Evolutionary conservation across 2,329 filamentous ascomycete species (phyloP).

Genomic region (Scedosporium dehoogii): DNA sequence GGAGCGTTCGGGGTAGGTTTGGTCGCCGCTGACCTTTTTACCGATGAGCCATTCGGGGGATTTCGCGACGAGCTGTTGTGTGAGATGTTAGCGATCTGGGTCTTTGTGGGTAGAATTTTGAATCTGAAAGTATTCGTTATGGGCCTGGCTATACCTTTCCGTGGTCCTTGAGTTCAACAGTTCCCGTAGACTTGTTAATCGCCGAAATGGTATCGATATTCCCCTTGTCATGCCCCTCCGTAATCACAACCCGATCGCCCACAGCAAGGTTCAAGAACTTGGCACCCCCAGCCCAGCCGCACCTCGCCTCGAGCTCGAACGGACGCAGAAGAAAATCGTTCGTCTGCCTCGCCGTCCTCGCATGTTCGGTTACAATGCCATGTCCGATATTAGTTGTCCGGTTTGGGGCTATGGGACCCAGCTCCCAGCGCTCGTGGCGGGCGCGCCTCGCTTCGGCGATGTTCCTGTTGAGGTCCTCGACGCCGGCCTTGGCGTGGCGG

Average conservation of each 20-base stretch:
- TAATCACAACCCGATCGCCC: constrained; percentile 73
- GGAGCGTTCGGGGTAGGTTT: constrained; percentile 23
- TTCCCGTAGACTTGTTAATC: constrained; percentile 44
- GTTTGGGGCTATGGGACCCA: constrained; percentile 70
- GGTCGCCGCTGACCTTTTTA: constrained; percentile 21
- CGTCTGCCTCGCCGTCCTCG: constrained; percentile 11
- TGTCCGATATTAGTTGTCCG: constrained; percentile 57
- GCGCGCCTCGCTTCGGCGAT: constrained; percentile 33
- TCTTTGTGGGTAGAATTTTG: neutral
- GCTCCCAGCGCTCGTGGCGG: constrained; percentile 65
- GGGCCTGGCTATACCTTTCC: constrained; percentile 37
- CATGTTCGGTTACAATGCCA: constrained; percentile 34
- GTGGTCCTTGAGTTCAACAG: constrained; percentile 50
- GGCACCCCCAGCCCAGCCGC: constrained; percentile 44
- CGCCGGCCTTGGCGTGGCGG: constrained; percentile 16
- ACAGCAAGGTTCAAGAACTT: constrained; percentile 51
- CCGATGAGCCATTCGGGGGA: constrained; percentile 14
- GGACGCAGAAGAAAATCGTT: constrained; percentile 18
- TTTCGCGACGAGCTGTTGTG: constrained; percentile 24
- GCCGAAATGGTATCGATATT: constrained; percentile 65
- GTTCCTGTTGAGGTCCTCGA: constrained; percentile 23
- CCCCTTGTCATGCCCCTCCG: constrained; percentile 69
- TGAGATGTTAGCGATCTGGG: neutral
- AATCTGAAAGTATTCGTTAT: too few relatives aligned
- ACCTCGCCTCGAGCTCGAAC: constrained; percentile 30